Conservation (phyloP, 1,284 basidiomycete genomes). For the Apiotrichum gamsii region DNA sequence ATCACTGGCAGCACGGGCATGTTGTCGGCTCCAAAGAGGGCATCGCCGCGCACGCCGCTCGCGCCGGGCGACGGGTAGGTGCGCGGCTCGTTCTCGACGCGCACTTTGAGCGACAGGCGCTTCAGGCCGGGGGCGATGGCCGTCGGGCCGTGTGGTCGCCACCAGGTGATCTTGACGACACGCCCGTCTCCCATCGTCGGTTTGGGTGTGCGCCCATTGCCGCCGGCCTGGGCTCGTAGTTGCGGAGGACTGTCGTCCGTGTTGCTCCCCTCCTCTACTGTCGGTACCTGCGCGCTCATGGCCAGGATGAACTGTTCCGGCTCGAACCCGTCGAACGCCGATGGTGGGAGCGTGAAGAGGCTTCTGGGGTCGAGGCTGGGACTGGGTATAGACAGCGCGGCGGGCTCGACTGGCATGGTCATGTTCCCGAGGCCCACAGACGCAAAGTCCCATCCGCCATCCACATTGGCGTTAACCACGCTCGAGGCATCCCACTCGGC, state of each 20-base stretch:
- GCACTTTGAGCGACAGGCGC: constrained; percentile 26
- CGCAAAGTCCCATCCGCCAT: no score
- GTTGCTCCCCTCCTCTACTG: constrained; percentile 19
- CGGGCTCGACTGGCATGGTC: no score
- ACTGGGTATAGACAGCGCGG: no score
- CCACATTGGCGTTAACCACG: no score
- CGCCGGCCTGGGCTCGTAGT: not conserved
- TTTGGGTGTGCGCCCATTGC: not conserved
- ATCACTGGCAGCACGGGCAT: constrained; percentile 19
- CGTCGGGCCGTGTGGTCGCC: constrained; percentile 31
- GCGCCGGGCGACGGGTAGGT: not conserved
- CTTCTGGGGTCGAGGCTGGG: no score
- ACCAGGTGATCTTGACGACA: constrained; percentile 31
- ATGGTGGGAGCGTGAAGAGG: not conserved
- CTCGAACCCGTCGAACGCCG: constrained; percentile 8
- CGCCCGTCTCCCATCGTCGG: constrained; percentile 5
- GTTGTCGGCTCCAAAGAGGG: constrained; percentile 13
- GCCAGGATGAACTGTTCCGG: constrained; percentile 27
- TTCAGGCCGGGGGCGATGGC: constrained; percentile 28
- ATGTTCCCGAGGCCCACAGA: no score
- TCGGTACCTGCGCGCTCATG: constrained; percentile 21
- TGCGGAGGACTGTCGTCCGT: not conserved
- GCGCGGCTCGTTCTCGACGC: constrained; percentile 10
- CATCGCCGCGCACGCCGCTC: not conserved
- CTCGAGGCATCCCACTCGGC: no score